Conservation (phyloP, 1,284 basidiomycete genomes). For the Moesziomyces sp. region DNA sequence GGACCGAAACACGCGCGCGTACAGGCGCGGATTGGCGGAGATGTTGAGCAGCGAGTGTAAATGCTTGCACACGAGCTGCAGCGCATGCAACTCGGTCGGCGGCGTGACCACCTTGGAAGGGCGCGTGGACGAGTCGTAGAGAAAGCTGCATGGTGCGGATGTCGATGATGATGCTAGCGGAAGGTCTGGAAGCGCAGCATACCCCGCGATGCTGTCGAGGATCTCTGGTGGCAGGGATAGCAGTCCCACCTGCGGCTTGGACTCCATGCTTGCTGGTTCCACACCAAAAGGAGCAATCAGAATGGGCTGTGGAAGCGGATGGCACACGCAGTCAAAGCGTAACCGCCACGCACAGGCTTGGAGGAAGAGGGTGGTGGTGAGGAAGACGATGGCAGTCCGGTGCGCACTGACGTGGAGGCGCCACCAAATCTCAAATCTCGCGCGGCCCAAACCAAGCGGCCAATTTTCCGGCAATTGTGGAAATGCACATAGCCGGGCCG, state of each 20-base stretch:
- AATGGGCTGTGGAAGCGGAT: too few species aligned
- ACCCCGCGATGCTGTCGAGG: slow-evolving; percentile 53
- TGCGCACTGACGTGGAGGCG: too few species aligned
- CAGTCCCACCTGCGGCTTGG: slow-evolving; percentile 11
- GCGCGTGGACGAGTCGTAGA: slow-evolving; percentile 30
- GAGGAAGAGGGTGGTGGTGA: too few species aligned
- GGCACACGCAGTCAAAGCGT: too few species aligned
- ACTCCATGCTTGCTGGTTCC: too few species aligned
- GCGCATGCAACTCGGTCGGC: slow-evolving; percentile 44
- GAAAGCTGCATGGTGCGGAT: slow-evolving; percentile 29
- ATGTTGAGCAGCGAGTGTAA: slow-evolving; percentile 48
- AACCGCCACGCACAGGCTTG: too few species aligned
- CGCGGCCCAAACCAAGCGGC: not conserved
- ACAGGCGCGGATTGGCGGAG: slow-evolving; percentile 53
- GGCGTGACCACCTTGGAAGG: slow-evolving; percentile 39
- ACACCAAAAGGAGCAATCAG: too few species aligned
- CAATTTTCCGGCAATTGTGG: not conserved
- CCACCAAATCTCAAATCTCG: too few species aligned
- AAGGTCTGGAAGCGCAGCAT: slow-evolving; percentile 33
- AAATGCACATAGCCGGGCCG: slow-evolving; percentile 7
- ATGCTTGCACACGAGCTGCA: slow-evolving; percentile 51
- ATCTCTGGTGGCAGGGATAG: slow-evolving; percentile 53
- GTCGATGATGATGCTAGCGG: slow-evolving; percentile 25
- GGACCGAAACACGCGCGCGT: slow-evolving; percentile 57
- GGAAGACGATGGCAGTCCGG: too few species aligned